Evolutionary conservation across 1,284 basidiomycete genomes (phyloP), one percentile per base, ranked within the genome.

Genomic region (Pisolithus thermaeus): DNA sequence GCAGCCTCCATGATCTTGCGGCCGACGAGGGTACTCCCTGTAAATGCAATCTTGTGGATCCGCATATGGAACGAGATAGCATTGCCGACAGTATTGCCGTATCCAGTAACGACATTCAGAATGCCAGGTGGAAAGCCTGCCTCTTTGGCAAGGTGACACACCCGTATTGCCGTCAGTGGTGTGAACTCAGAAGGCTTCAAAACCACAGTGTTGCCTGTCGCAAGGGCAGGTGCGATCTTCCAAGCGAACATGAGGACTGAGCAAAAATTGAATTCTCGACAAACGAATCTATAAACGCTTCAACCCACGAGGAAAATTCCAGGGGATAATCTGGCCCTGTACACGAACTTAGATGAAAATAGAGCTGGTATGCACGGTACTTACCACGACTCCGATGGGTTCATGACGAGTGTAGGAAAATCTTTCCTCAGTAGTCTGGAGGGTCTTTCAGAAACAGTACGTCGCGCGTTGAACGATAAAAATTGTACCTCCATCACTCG

Each of bases 341-440:
- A 22, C 40, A 11, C 8, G 2, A 32, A 16, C 25, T 43, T 23
- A 28, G 7, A 12, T 51, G 12, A 8, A 27, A 35, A 23, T 2
- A 54, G 12, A 14, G 5, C 4, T 20, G 18, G 18, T 20, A 11
- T 32, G 12, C 48, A 9, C 27, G n/a, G 37, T 37, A 27, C 52
- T 32, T 47, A 54, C 52, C 20, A 84, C 80, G 53, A 97, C 93
- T 59, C 95, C 96, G 60, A 97, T 87, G 14, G 96, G 94, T 71
- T 98, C 95, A 68, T 96, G 92, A 28, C 85, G 79, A n/a, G 90
- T 90, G 72, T 91, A 94, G 4, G 76, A 78, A 52, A 93, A 73
- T 69, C 89, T 92, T 51, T 62, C 70, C 61, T 88, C 79, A 56
- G 77, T 73, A 41, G 85, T 88, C 80, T 80, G 43, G 6, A n/a